Evolutionary conservation across 2,329 filamentous ascomycete species (phyloP).

Genomic region (Chrysoporthe puriensis): DNA sequence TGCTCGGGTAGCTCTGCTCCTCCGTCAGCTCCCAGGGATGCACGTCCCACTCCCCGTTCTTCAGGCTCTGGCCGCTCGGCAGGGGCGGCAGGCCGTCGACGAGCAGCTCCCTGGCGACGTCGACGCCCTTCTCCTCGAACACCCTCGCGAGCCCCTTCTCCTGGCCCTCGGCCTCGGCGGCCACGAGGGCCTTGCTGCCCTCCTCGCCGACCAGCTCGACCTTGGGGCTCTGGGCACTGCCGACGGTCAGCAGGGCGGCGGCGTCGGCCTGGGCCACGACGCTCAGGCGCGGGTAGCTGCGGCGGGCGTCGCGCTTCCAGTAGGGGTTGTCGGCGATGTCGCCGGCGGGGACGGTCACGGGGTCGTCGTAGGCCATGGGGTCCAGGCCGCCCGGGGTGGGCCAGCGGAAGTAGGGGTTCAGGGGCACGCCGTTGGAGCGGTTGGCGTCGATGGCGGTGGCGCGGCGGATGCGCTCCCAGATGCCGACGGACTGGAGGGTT

Average conservation of each 20-base stretch:
- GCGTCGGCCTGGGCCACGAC: constrained; percentile 83
- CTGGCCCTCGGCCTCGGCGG: constrained; percentile 74
- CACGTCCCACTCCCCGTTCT: constrained; percentile 61
- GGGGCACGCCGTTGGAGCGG: constrained; percentile 87
- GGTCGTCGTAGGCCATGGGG: constrained; percentile 76
- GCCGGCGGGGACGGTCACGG: constrained; percentile 79
- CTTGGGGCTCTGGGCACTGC: constrained; percentile 79
- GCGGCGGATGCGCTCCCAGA: constrained; percentile 85
- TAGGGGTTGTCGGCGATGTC: constrained; percentile 92
- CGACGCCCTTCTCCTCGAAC: constrained; percentile 65
- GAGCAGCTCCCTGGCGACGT: constrained; percentile 62
- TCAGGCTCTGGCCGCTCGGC: constrained; percentile 69
- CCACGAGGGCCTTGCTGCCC: constrained; percentile 68
- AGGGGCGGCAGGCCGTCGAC: constrained; percentile 83
- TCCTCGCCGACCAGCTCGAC: constrained; percentile 74
- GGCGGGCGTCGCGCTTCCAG: constrained; percentile 90
- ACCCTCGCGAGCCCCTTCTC: constrained; percentile 72
- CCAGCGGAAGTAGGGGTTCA: constrained; percentile 91
- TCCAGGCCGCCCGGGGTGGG: constrained; percentile 77
- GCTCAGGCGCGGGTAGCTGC: constrained; percentile 79
- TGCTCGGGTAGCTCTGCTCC: constrained; percentile 71
- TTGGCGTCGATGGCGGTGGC: constrained; percentile 80
- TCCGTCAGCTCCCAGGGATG: constrained; percentile 68
- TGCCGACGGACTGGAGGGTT: constrained; percentile 83
- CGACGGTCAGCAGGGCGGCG: constrained; percentile 82